A percentile compares a stretch with the other conserved stretches of the same genome.
phyloP scores from a whole-genome alignment of 305 asterid species.

The Monarda citriodora region DNA sequence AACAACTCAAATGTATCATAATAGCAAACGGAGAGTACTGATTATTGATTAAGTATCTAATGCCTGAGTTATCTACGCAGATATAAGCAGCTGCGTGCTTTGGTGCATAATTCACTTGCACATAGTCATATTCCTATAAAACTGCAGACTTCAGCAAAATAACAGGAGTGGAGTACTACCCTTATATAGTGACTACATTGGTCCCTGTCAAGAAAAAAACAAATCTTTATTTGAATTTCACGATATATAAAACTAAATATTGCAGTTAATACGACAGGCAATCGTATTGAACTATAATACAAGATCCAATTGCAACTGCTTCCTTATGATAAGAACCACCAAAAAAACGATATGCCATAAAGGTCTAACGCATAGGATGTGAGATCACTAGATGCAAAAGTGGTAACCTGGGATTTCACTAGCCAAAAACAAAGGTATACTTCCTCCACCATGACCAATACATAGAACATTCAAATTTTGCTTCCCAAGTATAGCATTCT shows the following conservation, averaged over 20 bases:
- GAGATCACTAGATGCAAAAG: slow-evolving; percentile 4
- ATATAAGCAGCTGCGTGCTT: background rate
- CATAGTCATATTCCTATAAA: background rate
- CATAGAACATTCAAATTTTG: slow-evolving; percentile 65
- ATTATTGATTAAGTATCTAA: too few species aligned
- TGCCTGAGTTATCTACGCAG: background rate
- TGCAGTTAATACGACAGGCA: slow-evolving; percentile 8
- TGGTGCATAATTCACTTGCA: background rate
- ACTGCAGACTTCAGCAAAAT: background rate
- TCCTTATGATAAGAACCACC: background rate
- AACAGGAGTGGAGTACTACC: background rate
- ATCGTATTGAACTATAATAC: background rate
- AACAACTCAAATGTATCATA: too few species aligned
- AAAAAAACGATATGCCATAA: background rate
- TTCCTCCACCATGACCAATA: slow-evolving; percentile 97
- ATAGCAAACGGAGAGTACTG: too few species aligned
- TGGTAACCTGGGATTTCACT: slow-evolving; percentile 63
- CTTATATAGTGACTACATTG: background rate
- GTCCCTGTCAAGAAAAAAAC: background rate
- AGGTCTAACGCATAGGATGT: background rate
- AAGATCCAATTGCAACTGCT: slow-evolving; percentile 6
- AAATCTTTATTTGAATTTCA: background rate
- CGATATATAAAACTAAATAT: background rate
- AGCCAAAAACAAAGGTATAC: slow-evolving; percentile 85
- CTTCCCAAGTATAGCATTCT: slow-evolving; percentile 59